A percentile compares a stretch with the other conserved stretches of the same genome.
Evolutionary conservation across 2,329 filamentous ascomycete species (phyloP).

Genomic region (Aspergillus alliaceus): DNA sequence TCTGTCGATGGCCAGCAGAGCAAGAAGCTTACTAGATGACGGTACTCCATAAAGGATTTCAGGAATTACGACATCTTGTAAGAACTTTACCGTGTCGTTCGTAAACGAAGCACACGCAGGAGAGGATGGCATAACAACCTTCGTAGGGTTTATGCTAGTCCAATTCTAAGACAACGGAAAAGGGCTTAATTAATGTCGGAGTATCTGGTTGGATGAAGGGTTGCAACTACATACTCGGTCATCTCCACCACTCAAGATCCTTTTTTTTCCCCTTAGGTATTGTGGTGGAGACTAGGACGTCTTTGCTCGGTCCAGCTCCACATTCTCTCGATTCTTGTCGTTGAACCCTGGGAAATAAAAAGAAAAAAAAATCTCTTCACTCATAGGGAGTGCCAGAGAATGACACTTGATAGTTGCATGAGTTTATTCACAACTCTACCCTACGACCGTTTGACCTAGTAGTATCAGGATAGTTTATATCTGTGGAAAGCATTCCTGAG

Average conservation of each 20-base stretch:
- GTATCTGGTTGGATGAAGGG: neutral
- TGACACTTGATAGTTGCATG: too few relatives aligned
- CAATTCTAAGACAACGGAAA: neutral
- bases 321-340: neutral
- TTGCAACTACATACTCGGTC: neutral
- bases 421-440: too few relatives aligned
- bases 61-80: neutral
- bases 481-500: too few relatives aligned
- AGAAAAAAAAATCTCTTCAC: neutral
- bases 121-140: neutral
- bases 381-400: neutral
- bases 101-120: neutral
- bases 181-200: neutral
- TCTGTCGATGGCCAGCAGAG: neutral
- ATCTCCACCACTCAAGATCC: too few relatives aligned
- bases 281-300: neutral
- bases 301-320: neutral
- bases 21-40: neutral
- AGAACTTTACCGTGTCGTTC: neutral
- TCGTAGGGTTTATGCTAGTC: neutral
- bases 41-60: neutral
- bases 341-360: neutral
- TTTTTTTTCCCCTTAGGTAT: too few relatives aligned
- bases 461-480: too few relatives aligned
- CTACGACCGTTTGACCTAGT: too few relatives aligned